Conservation (phyloP, 2,329 filamentous ascomycete genomes). For the Knufia petricola region DNA sequence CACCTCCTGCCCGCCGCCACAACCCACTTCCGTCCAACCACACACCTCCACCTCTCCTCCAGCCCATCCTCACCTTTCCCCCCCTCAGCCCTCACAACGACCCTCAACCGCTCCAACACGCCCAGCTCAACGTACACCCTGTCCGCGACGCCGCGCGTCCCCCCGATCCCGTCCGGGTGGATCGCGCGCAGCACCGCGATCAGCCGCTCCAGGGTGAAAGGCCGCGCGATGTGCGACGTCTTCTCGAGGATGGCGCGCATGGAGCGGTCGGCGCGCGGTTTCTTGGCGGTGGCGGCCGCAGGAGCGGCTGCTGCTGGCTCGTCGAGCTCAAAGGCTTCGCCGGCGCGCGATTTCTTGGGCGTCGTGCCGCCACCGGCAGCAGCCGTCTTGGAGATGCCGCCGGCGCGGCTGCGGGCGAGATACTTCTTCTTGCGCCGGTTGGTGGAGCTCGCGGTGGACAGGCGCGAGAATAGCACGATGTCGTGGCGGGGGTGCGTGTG, state of each 20-base stretch:
- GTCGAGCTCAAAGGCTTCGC: background rate
- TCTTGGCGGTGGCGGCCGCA: background rate
- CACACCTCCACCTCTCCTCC: constrained; percentile 39
- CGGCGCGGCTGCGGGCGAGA: constrained; percentile 6
- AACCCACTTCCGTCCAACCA: constrained; percentile 39
- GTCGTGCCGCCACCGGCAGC: constrained; percentile 34
- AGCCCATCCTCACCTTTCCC: constrained; percentile 27
- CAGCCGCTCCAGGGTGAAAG: constrained; percentile 38
- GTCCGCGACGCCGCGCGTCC: constrained; percentile 30
- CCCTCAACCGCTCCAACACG: constrained; percentile 36
- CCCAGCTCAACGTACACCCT: constrained; percentile 37
- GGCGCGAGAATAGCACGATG: constrained; percentile 42
- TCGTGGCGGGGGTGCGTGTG: constrained; percentile 39
- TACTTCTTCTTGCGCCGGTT: constrained; percentile 37
- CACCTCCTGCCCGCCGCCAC: constrained; percentile 32
- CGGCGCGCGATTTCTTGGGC: constrained; percentile 25
- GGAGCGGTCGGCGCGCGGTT: constrained; percentile 3
- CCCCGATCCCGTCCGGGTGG: constrained; percentile 32
- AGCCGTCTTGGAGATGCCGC: constrained; percentile 23
- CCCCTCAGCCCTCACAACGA: constrained; percentile 35
- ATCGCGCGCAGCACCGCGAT: constrained; percentile 41
- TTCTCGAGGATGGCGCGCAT: constrained; percentile 8
- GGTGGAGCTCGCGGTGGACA: constrained; percentile 35
- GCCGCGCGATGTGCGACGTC: constrained; percentile 28
- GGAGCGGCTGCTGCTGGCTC: background rate